These are phyloP conservation scores for Zymoseptoria crescenta DNA, from an alignment of 2,329 filamentous ascomycete species.

Conservation along the genomic window DNA sequence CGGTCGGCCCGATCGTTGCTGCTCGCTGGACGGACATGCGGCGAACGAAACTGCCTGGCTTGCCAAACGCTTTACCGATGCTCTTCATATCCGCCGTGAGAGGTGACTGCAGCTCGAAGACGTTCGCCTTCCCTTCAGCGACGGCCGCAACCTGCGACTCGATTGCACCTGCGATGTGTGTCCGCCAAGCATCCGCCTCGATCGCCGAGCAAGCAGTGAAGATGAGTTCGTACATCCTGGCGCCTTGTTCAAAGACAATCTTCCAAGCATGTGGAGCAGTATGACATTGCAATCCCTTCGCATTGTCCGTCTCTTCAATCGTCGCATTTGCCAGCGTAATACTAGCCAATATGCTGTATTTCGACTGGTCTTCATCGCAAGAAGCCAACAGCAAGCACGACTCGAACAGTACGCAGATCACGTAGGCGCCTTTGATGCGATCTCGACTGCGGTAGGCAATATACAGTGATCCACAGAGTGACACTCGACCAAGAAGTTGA, in stretches of 20 bases:
- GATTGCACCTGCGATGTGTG: slow-evolving; percentile 51
- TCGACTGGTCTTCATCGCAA: slow-evolving; percentile 53
- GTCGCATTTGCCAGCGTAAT: slow-evolving; percentile 59
- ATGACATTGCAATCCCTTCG: slow-evolving; percentile 74
- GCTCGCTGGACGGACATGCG: slow-evolving; percentile 72
- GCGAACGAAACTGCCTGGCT: slow-evolving; percentile 56
- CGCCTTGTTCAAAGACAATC: slow-evolving; percentile 68
- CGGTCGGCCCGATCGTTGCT: slow-evolving; percentile 62
- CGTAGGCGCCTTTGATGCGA: slow-evolving; percentile 66
- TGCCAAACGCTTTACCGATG: slow-evolving; percentile 67
- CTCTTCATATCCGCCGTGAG: slow-evolving; percentile 63
- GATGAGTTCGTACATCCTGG: slow-evolving; percentile 74
- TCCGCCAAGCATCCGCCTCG: slow-evolving; percentile 76
- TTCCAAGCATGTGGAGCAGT: slow-evolving; percentile 89
- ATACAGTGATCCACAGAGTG: slow-evolving; percentile 74
- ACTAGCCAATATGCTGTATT: slow-evolving; percentile 67
- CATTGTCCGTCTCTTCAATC: slow-evolving; percentile 67
- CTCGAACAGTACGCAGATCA: slow-evolving; percentile 78
- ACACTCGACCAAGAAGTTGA: slow-evolving; percentile 69
- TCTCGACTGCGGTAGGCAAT: slow-evolving; percentile 69
- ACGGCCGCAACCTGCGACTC: slow-evolving; percentile 44
- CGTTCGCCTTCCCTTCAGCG: slow-evolving; percentile 41
- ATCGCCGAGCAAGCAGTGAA: slow-evolving; percentile 75
- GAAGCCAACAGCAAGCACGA: slow-evolving; percentile 70
- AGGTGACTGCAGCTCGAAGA: slow-evolving; percentile 51